A percentile compares a stretch with the other conserved stretches of the same genome.
Evolutionary conservation across 495 filamentous ascomycete genomes (phyloP).

Genomic region (Lentithecium fluviatile): DNA sequence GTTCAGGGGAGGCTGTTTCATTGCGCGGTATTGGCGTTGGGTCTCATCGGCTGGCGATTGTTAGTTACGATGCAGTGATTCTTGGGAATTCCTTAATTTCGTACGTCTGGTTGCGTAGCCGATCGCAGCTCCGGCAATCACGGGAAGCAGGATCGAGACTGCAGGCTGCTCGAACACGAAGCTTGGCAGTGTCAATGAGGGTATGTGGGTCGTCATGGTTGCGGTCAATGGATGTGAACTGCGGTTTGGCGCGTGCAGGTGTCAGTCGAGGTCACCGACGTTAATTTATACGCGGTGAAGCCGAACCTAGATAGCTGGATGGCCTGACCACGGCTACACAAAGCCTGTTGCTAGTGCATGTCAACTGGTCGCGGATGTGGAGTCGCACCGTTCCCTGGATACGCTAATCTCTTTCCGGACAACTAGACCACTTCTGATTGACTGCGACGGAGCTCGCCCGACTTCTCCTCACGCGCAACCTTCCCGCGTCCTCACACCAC

Average conservation of each 20-base stretch:
- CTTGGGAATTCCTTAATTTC: slow-evolving; percentile 12
- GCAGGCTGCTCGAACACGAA: slow-evolving; percentile 63
- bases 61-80: slow-evolving; percentile 1
- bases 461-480: not conserved
- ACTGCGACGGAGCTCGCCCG: slow-evolving; percentile 1
- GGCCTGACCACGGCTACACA: no score
- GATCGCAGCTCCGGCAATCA: slow-evolving; percentile 61
- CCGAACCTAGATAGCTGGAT: no score
- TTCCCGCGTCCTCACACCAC: slow-evolving; percentile 4
- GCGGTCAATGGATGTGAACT: not conserved
- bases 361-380: no score
- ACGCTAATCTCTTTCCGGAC: no score
- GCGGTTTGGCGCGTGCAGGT: not conserved
- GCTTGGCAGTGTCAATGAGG: slow-evolving; percentile 59
- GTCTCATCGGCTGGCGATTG: slow-evolving; percentile 52
- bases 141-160: slow-evolving; percentile 66
- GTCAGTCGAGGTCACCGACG: not conserved
- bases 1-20: slow-evolving; percentile 75
- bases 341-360: no score
- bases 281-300: no score
- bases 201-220: slow-evolving; percentile 66
- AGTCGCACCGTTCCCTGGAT: no score
- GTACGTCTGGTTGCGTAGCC: slow-evolving; percentile 61
- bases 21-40: slow-evolving; percentile 60
- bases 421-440: not conserved